Evolutionary conservation across 2,329 filamentous ascomycete species (phyloP).

Genomic region (Aspergillaceae sp.): DNA sequence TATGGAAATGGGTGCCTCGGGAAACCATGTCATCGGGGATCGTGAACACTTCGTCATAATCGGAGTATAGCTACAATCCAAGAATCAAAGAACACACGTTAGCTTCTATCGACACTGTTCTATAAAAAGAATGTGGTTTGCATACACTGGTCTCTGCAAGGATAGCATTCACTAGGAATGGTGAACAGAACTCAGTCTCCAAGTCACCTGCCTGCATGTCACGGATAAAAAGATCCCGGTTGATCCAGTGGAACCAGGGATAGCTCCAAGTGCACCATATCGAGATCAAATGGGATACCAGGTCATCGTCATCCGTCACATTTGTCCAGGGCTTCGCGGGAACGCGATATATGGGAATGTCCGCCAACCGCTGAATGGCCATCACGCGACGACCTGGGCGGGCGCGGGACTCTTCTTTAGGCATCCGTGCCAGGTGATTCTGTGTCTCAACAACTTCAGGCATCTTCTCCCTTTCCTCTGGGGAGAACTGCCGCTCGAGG

Average conservation of each 20-base stretch:
- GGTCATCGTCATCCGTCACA: slow-evolving; percentile 22
- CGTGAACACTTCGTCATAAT: slow-evolving; percentile 19
- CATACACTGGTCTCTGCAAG: slow-evolving; percentile 26
- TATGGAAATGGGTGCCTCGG: slow-evolving; percentile 21
- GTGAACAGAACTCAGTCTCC: slow-evolving; percentile 22
- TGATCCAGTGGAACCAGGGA: slow-evolving; percentile 22
- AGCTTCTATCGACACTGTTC: neutral
- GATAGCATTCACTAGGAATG: slow-evolving; percentile 29
- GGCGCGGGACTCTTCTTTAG: neutral
- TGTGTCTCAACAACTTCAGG: slow-evolving; percentile 11
- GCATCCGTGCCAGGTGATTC: slow-evolving; percentile 2
- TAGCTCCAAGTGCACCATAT: slow-evolving; percentile 27
- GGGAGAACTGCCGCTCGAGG: slow-evolving; percentile 11
- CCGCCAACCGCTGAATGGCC: slow-evolving; percentile 17
- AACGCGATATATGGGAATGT: slow-evolving; percentile 17
- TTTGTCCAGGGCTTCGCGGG: slow-evolving; percentile 27
- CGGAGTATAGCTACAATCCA: slow-evolving; percentile 13
- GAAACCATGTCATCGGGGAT: slow-evolving; percentile 16
- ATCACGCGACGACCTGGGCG: slow-evolving; percentile 11
- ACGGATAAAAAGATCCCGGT: slow-evolving; percentile 20
- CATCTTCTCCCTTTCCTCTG: slow-evolving; percentile 6
- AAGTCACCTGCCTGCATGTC: slow-evolving; percentile 21
- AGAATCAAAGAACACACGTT: slow-evolving; percentile 2
- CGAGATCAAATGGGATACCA: slow-evolving; percentile 26
- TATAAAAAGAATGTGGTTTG: neutral